Conservation (phyloP, 176 grass and related monocot species). For the Miscanthus lutarioriparius region DNA sequence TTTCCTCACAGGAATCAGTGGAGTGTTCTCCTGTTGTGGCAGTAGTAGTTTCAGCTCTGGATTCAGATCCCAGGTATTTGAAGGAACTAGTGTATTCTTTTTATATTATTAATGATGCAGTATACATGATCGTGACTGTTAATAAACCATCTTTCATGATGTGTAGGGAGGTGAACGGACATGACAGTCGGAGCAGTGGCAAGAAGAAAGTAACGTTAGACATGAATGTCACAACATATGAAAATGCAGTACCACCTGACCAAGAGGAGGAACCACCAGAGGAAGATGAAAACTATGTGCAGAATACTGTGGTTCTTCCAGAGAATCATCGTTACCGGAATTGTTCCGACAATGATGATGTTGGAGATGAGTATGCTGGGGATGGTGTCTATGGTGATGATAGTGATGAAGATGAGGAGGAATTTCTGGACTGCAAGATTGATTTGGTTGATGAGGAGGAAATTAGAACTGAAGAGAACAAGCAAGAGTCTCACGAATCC, state of each 20-base stretch:
- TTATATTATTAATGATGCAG: not conserved
- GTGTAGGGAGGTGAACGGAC: constrained; percentile 53
- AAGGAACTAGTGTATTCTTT: not conserved
- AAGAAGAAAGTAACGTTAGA: constrained; percentile 91
- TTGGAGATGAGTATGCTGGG: constrained; percentile 50
- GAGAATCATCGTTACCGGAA: constrained; percentile 79
- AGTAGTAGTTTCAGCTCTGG: constrained; percentile 13
- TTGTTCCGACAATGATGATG: constrained; percentile 53
- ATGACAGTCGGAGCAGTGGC: constrained; percentile 46
- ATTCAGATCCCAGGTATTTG: constrained; percentile 37
- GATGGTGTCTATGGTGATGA: constrained; percentile 48
- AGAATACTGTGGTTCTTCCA: constrained; percentile 38
- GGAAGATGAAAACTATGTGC: constrained; percentile 6
- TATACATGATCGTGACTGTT: constrained; percentile 13
- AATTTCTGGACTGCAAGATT: constrained; percentile 51
- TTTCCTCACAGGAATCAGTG: constrained; percentile 3
- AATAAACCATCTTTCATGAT: constrained; percentile 29
- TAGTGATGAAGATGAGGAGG: constrained; percentile 56
- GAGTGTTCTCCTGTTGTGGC: constrained; percentile 18
- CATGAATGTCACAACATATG: constrained; percentile 72
- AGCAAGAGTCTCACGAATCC: constrained; percentile 76
- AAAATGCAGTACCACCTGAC: constrained; percentile 22
- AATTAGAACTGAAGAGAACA: constrained; percentile 39
- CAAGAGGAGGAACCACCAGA: constrained; percentile 48
- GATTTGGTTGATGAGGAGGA: constrained; percentile 55